These are phyloP conservation scores for Ambrosiella xylebori DNA, from an alignment of 2,329 filamentous ascomycete genomes.

Conservation along the genomic window DNA sequence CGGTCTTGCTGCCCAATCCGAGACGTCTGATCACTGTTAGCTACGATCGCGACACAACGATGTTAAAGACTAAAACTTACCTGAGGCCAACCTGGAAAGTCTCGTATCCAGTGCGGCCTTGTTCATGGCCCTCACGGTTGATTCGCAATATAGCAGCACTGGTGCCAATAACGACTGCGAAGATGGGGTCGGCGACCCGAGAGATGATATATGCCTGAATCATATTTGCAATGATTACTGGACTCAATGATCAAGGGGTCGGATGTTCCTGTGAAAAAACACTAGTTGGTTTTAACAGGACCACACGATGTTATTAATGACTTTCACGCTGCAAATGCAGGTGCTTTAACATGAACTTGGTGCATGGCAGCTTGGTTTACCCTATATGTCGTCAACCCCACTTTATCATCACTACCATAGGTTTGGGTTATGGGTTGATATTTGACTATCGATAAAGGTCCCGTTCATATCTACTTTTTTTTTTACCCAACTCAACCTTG, in stretches of 20 bases:
- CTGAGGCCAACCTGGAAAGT: constrained; percentile 30
- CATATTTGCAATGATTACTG: background rate
- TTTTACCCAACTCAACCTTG: background rate
- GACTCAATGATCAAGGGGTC: background rate
- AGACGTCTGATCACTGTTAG: constrained; percentile 15
- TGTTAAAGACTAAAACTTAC: constrained; percentile 16
- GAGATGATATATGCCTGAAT: constrained; percentile 42
- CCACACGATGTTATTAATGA: background rate
- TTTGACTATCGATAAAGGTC: background rate
- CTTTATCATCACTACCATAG: background rate
- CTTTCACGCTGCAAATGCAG: background rate
- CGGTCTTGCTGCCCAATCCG: constrained; percentile 11
- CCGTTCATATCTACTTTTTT: background rate
- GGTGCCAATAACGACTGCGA: constrained; percentile 38
- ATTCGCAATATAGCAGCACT: constrained; percentile 38
- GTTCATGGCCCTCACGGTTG: constrained; percentile 42
- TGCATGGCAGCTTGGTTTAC: background rate
- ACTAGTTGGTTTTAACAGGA: background rate
- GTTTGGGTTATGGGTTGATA: background rate
- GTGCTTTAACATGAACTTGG: background rate
- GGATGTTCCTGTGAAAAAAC: background rate
- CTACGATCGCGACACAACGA: background rate
- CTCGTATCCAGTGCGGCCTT: constrained; percentile 34
- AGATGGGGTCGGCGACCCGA: constrained; percentile 39
- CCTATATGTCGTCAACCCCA: background rate